Evolutionary conservation across 768 basidiomycete species (phyloP), one percentile per base, ranked within the genome.

Genomic region (Tylopilus intermedius): DNA sequence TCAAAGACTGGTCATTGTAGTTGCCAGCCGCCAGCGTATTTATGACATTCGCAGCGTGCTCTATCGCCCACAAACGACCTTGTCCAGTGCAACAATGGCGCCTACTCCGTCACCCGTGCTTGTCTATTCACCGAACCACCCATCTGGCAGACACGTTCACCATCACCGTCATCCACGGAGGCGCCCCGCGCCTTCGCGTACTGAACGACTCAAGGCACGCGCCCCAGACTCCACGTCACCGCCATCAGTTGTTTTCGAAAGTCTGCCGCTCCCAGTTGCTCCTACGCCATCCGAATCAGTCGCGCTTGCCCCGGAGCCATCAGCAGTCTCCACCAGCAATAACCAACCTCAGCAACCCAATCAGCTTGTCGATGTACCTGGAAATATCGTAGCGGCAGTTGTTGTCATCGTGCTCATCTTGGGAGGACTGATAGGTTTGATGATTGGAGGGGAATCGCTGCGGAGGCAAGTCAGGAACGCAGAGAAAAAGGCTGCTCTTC

Each of bases 1-100:
- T 13, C 45, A 10, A 27, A 24, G 27, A 43, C 45, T 50, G 21
- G 45, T 49, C 48, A 53, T 24, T 41, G 18, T 18, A 1, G 18
- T 18, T 18, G 63, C 60, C 59, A 66, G 66, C 65, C 65, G 30
- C 63, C 46, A 55, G 40, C n/a, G 15, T 66, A 62, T 61, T 54
- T 67, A 67, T 67, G 58, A 58, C 14, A 47, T 49, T 38, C 27
- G 8, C 35, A 37, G 18, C 37, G 27, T 41, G 24, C 22, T 41
- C 49, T 40, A 32, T 45, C 32, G n/a, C 15, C 24, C 33, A 42
- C 38, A n/a, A 15, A 42, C 43, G 40, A 47, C 30, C 50, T 29
- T 14, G 32, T 29, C 45, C 49, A 38, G 37, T 35, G 33, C 45
- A 48, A 48, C 45, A 30, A 68, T 67, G 65, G 64, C 59, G 11